Conservation (phyloP, 2,329 filamentous ascomycete genomes). For the Aspergillus ibericus region DNA sequence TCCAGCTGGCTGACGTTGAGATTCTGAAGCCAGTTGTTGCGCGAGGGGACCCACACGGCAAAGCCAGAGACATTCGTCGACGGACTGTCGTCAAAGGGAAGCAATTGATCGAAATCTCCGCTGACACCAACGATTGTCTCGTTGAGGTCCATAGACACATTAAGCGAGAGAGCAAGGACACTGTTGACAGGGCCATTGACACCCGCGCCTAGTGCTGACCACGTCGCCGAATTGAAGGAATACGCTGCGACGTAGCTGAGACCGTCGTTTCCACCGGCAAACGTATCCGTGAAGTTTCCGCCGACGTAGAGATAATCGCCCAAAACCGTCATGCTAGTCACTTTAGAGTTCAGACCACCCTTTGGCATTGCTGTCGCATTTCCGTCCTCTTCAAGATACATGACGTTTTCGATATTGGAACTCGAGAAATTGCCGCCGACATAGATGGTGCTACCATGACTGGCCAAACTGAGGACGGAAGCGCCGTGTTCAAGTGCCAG, state of each 20-base stretch:
- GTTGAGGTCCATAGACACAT: constrained; percentile 66
- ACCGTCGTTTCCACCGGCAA: constrained; percentile 59
- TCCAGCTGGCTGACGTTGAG: constrained; percentile 64
- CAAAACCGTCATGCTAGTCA: constrained; percentile 70
- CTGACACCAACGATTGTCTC: constrained; percentile 78
- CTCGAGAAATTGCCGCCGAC: constrained; percentile 84
- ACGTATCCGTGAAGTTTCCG: constrained; percentile 78
- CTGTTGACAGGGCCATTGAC: constrained; percentile 75
- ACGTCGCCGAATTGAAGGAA: constrained; percentile 65
- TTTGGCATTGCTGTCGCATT: constrained; percentile 63
- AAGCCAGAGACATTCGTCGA: constrained; percentile 70
- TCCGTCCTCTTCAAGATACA: constrained; percentile 64
- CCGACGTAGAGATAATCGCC: constrained; percentile 73
- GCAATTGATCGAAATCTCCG: constrained; percentile 73
- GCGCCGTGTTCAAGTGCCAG: constrained; percentile 67
- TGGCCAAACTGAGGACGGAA: constrained; percentile 67
- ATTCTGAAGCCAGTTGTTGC: constrained; percentile 84
- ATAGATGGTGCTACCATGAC: constrained; percentile 65
- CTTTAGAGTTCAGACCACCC: constrained; percentile 75
- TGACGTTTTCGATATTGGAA: constrained; percentile 69
- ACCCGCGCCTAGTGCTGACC: constrained; percentile 79
- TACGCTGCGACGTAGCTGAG: constrained; percentile 77
- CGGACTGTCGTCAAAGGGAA: constrained; percentile 62
- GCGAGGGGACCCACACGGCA: constrained; percentile 87
- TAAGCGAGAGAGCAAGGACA: constrained; percentile 76